phyloP scores from a whole-genome alignment of 805 yeast species.

The Candida suzukii region DNA sequence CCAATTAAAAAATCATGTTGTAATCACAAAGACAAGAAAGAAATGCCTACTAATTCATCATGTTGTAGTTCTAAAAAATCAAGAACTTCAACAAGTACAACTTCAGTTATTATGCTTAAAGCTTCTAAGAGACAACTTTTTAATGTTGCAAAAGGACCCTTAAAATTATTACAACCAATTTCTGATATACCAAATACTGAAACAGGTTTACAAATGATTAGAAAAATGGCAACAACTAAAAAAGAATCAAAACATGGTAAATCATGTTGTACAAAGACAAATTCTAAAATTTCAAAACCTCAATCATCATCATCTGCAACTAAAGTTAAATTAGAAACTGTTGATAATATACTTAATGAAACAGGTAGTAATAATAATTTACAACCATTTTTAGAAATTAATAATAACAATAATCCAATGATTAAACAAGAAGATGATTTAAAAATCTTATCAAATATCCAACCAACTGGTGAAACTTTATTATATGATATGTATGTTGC shows the following conservation, averaged over 20 bases:
- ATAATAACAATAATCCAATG: too few relatives aligned
- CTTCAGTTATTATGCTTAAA: constrained; percentile 21
- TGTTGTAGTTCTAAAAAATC: constrained; percentile 1
- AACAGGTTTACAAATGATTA: constrained; percentile 24
- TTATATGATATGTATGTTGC: constrained; percentile 25
- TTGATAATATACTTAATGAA: too few relatives aligned
- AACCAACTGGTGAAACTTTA: not conserved
- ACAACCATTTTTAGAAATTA: too few relatives aligned
- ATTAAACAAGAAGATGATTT: not conserved
- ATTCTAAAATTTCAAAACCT: not conserved
- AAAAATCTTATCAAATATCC: not conserved
- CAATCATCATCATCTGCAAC: too few relatives aligned
- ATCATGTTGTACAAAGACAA: constrained; percentile 5
- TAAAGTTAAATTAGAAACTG: too few relatives aligned
- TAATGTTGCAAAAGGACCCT: constrained; percentile 27
- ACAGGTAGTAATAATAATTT: too few relatives aligned
- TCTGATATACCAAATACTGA: constrained; percentile 24
- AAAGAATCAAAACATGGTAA: constrained; percentile 11
- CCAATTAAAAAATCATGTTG: too few relatives aligned
- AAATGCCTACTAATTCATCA: not conserved
- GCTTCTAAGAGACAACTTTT: constrained; percentile 29
- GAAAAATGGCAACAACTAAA: constrained; percentile 10
- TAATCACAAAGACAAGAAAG: too few relatives aligned
- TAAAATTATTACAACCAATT: constrained; percentile 26
- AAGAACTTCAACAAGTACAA: not conserved